These are phyloP conservation scores for Cryphonectria nitschkei DNA, from an alignment of 2,329 filamentous ascomycete species.

Conservation along the genomic window DNA sequence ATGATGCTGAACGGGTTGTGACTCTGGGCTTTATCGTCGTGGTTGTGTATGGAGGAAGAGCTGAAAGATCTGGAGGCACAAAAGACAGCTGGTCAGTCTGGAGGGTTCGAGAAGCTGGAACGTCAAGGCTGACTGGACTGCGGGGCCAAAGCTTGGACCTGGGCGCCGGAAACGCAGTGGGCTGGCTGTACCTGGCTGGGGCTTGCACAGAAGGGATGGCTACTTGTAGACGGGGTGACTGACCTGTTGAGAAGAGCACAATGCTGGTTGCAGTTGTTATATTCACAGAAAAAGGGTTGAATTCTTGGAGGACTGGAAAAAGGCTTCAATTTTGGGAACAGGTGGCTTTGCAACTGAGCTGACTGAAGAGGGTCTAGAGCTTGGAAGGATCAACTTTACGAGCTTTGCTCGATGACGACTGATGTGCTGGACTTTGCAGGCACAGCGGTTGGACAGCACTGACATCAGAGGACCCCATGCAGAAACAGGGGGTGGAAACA, in stretches of 20 bases:
- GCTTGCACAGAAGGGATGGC: not conserved
- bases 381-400: conserved; percentile 6
- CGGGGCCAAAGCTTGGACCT: conserved; percentile 21
- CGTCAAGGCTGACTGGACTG: conserved; percentile 21
- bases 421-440: conserved; percentile 18
- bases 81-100: conserved; percentile 24
- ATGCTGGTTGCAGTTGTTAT: not conserved
- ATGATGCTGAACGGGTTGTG: conserved; percentile 24
- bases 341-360: not conserved
- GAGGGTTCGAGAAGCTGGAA: conserved; percentile 15
- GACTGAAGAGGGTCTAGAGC: conserved; percentile 2
- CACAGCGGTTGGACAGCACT: conserved; percentile 8
- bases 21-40: conserved; percentile 29
- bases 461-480: conserved; percentile 15
- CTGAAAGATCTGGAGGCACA: conserved; percentile 17
- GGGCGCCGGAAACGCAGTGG: conserved; percentile 12
- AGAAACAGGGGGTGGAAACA: not conserved
- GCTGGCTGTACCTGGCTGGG: conserved; percentile 2
- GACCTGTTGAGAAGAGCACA: not conserved
- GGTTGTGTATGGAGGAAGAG: conserved; percentile 12
- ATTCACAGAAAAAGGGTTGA: not conserved
- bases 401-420: conserved; percentile 12
- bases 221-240: not conserved
- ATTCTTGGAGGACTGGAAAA: not conserved
- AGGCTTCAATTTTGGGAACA: not conserved